A percentile compares a stretch with the other conserved stretches of the same genome.
These are phyloP conservation scores for Coemansia sp. DNA, from an alignment of 192 early-diverging fungal genomes.

Conservation along the genomic window DNA sequence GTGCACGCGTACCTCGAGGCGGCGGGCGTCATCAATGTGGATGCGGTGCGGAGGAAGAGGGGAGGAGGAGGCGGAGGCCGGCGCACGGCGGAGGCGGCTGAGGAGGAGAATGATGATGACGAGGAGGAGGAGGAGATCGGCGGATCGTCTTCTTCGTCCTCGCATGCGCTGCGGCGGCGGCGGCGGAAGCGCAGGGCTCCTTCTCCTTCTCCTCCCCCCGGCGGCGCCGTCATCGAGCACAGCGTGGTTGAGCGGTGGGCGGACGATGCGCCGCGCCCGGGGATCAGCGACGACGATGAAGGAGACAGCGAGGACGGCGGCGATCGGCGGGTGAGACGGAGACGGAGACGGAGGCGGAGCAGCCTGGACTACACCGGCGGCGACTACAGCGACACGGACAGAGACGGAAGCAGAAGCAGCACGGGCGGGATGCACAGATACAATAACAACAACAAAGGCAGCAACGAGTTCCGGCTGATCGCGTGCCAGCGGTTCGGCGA, in stretches of 20 bases:
- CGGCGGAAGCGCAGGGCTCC: neutral
- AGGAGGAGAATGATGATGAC: too few relatives aligned
- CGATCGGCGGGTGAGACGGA: neutral
- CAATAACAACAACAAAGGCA: slow-evolving; percentile 1
- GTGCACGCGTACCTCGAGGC: slow-evolving; percentile 84
- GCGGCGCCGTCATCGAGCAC: slow-evolving; percentile 43
- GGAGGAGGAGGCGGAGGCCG: neutral
- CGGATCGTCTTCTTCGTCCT: neutral
- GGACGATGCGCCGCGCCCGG: slow-evolving; percentile 18
- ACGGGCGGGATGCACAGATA: slow-evolving; percentile 4
- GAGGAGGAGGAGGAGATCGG: neutral
- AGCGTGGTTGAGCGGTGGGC: slow-evolving; percentile 28
- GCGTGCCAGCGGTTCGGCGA: slow-evolving; percentile 25
- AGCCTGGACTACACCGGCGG: slow-evolving; percentile 2
- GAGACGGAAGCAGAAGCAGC: too few relatives aligned
- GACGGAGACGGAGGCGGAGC: slow-evolving; percentile 2
- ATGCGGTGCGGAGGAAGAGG: slow-evolving; percentile 35
- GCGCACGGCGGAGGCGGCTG: neutral
- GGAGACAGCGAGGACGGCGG: too few relatives aligned
- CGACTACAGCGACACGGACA: slow-evolving; percentile 6
- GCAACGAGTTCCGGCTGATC: slow-evolving; percentile 47
- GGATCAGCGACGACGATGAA: slow-evolving; percentile 11
- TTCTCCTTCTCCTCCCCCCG: too few relatives aligned
- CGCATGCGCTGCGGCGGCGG: slow-evolving; percentile 1
- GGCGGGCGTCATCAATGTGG: slow-evolving; percentile 77